phyloP scores from a whole-genome alignment of 1,284 basidiomycete species.

The Meripilus lineatus region DNA sequence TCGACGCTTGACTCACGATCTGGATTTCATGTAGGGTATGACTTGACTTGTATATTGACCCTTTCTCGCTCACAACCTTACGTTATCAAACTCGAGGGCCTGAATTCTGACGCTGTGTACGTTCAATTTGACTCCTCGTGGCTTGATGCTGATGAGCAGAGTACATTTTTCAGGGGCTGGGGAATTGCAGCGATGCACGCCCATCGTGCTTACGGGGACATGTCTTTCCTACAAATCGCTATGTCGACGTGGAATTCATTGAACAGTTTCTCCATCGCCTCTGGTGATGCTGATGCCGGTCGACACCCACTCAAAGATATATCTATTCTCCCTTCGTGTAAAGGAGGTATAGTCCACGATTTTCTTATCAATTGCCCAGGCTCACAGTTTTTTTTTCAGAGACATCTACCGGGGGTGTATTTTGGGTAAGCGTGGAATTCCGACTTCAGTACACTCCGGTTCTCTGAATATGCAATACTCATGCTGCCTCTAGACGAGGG shows the following conservation, averaged over 20 bases:
- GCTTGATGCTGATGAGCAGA: background rate
- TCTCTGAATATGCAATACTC: background rate
- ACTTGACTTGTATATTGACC: too few relatives aligned
- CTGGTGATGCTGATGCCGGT: background rate
- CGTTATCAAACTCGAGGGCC: background rate
- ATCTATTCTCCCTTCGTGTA: background rate
- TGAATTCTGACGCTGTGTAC: constrained; percentile 1
- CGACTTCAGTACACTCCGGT: background rate
- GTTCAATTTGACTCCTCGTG: background rate
- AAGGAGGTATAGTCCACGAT: constrained; percentile 2
- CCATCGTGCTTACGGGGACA: constrained; percentile 10
- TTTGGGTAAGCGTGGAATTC: constrained; percentile 5
- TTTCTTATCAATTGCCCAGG: background rate
- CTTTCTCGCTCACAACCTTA: background rate
- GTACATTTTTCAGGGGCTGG: constrained; percentile 5
- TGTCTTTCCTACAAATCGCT: constrained; percentile 8
- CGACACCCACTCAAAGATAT: background rate
- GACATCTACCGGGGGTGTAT: constrained; percentile 6
- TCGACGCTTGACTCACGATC: too few relatives aligned
- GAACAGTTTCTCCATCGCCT: constrained; percentile 1
- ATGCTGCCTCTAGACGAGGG: background rate
- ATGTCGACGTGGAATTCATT: constrained; percentile 5
- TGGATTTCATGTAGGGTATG: background rate
- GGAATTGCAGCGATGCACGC: constrained; percentile 8
- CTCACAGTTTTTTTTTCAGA: background rate